These are phyloP conservation scores for Fusarium continuum DNA, from an alignment of 2,329 filamentous ascomycete genomes.

Conservation along the genomic window DNA sequence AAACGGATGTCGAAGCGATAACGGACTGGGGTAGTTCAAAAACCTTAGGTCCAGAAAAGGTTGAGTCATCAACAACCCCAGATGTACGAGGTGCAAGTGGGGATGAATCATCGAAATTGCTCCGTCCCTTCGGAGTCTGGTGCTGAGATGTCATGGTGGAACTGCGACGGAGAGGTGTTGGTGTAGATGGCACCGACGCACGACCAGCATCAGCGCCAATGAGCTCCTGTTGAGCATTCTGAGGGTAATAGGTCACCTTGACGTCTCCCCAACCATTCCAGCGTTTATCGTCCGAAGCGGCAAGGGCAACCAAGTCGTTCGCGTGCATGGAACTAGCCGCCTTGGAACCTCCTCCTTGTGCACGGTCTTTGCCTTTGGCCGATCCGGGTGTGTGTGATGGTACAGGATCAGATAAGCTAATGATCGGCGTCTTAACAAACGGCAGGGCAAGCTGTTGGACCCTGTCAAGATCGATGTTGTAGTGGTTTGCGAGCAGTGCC, in stretches of 20 bases:
- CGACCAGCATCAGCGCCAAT: conserved; percentile 42
- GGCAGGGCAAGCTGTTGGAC: conserved; percentile 85
- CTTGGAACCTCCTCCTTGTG: conserved; percentile 51
- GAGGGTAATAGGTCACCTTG: conserved; percentile 80
- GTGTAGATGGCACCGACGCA: conserved; percentile 70
- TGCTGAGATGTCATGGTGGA: conserved; percentile 61
- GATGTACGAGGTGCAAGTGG: conserved; percentile 58
- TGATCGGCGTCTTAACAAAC: conserved; percentile 76
- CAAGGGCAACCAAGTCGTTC: conserved; percentile 84
- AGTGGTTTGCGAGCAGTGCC: conserved; percentile 84
- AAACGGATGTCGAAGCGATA: conserved; percentile 62
- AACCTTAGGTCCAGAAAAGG: conserved; percentile 60
- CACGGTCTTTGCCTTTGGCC: conserved; percentile 81
- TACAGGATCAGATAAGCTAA: conserved; percentile 61
- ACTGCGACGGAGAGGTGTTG: conserved; percentile 78
- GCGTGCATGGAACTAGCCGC: conserved; percentile 72
- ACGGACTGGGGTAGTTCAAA: conserved; percentile 71
- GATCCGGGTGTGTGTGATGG: conserved; percentile 64
- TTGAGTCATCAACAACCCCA: conserved; percentile 49
- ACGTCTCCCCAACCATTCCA: conserved; percentile 87
- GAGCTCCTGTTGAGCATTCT: conserved; percentile 43
- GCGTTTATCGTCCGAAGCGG: conserved; percentile 64
- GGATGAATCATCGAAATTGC: conserved; percentile 55
- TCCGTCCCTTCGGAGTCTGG: conserved; percentile 53
- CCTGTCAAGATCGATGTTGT: conserved; percentile 79